Base-by-base conservation (phyloP, 1,284 basidiomycete genomes). In the Naganishia sp. region DNA sequence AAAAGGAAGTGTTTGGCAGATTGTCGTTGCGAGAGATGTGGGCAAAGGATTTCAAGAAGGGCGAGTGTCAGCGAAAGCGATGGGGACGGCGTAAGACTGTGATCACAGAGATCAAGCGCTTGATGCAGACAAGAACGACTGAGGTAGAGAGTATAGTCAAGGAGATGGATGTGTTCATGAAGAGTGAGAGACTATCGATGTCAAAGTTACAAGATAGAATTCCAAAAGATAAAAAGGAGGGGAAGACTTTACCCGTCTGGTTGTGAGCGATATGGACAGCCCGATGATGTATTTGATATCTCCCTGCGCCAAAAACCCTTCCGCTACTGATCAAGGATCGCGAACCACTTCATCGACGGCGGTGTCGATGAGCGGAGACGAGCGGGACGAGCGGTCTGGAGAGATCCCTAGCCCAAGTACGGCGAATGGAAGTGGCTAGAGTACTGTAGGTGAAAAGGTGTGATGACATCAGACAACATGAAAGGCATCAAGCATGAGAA, bases 151-250 rank as follows among this genome's bases (percentile, higher is more conserved):
- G 23, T 10, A 23, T 56, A 2, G 55, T 46, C 2, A 2, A n/a
- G 5, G 55, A 11, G 16, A 16, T 56, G 42, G 55, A 56, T 31
- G 13, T 4, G 2, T 56, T 56, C n/a, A 46, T 56, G 55, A 44
- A 31, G 6, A 2, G 21, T 7, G 55, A 56, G 43, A 23, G 28
- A 23, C 43, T 56, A 18, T 56, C 55, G 23, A 56, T 44, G 55
- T 13, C 55, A 11, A 56, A 56, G 15, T 23, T 46, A 15, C 55
- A 56, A 33, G 43, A 56, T n/a, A 11, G 55, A 25, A 46, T 56
- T 23, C 23, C 23, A 18, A 18, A 45, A 31, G 55, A 42, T 6
- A 28, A 13, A 11, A 13, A 15, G 10, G 25, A 21, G 11, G n/a
- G n/a, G 1, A 11, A 44, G 25, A 23, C 25, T 1, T 31, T 56